Evolutionary conservation across 768 basidiomycete genomes (phyloP), one percentile per base, ranked within the genome.

Genomic region (Amanita muscaria): DNA sequence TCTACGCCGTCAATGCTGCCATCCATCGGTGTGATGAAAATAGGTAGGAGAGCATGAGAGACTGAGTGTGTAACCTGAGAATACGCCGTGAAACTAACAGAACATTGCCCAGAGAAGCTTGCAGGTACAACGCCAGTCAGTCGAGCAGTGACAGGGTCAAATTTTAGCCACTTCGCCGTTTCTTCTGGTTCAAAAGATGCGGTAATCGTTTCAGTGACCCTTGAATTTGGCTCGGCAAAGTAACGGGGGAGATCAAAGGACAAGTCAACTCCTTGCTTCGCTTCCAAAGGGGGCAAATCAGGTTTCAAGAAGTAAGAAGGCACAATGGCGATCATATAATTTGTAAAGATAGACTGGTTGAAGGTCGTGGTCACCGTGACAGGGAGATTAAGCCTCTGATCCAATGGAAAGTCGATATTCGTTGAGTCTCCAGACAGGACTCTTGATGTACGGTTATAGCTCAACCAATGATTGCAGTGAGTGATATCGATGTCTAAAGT

Each of bases 291-390:
- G 14, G 83, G 76, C 34, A 89, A 62, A 24, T 65, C 62, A 16
- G 76, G 65, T 16, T 65, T 50, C 9, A 73, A 65, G 65, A 96
- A 94, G 59, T 77, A 86, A 3, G 88, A 84, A 3, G 82, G 73
- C 7, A 83, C 77, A 16, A 88, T 59, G 21, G 74, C 74, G 49
- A 97, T 55, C 2, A 76, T 67, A 25, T 93, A 66, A 50, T 70
- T 79, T 15, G 82, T 79, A 15, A 68, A 61, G 47, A 88, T 52
- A 0, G 76, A 73, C 59, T 90, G 83, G 54, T 86, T 81, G 60
- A 83, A 80, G 14, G 66, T 59, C 2, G 85, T 74, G 16, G 63
- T 73, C 31, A 96, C 56, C 21, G 64, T 74, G 23, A 86, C 74
- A 9, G 76, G n/a, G 89, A 66, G 3, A 58, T 49, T 16, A 64